Percentiles rank a stretch among this genome's conserved stretches.
These are phyloP conservation scores for Serpula lacrymans DNA, from an alignment of 768 basidiomycete genomes.

Conservation along the genomic window DNA sequence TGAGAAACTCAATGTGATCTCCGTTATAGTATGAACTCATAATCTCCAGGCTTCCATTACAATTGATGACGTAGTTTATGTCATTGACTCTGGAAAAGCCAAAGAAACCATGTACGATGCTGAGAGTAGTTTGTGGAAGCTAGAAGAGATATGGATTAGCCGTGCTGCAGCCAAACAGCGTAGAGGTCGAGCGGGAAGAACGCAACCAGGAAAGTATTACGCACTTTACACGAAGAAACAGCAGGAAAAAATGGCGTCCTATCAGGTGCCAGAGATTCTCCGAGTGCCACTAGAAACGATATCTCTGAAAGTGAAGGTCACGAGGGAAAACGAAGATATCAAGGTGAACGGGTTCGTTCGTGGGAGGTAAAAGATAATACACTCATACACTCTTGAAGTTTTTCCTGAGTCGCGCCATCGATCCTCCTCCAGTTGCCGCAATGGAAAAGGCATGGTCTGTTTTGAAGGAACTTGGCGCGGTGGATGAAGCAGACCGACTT, in stretches of 20 bases:
- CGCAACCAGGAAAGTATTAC: slow-evolving; percentile 78
- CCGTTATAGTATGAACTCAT: slow-evolving; percentile 1
- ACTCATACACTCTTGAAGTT: slow-evolving; percentile 31
- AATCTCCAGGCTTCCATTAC: slow-evolving; percentile 75
- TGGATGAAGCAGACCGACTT: slow-evolving; percentile 57
- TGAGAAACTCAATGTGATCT: slow-evolving; percentile 22
- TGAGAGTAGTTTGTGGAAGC: slow-evolving; percentile 64
- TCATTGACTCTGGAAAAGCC: slow-evolving; percentile 81
- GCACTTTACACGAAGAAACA: slow-evolving; percentile 80
- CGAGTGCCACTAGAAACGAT: slow-evolving; percentile 84
- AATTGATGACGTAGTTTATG: slow-evolving; percentile 84
- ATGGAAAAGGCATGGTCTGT: slow-evolving; percentile 75
- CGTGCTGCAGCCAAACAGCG: slow-evolving; percentile 81
- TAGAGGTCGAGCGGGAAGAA: slow-evolving; percentile 87
- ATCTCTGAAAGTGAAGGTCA: slow-evolving; percentile 77
- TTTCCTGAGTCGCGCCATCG: slow-evolving; percentile 73
- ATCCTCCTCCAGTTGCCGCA: slow-evolving; percentile 73
- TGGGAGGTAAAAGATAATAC: slow-evolving; percentile 3
- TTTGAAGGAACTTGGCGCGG: slow-evolving; percentile 74
- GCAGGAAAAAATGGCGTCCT: slow-evolving; percentile 63
- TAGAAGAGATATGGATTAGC: slow-evolving; percentile 79
- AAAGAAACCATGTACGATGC: slow-evolving; percentile 78
- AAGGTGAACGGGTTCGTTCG: slow-evolving; percentile 41
- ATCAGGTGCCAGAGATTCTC: slow-evolving; percentile 84
- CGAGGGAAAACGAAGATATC: slow-evolving; percentile 74